These are phyloP conservation scores for Leavenworthia alabamica DNA, from an alignment of 345 rosid genomes.

Conservation along the genomic window DNA sequence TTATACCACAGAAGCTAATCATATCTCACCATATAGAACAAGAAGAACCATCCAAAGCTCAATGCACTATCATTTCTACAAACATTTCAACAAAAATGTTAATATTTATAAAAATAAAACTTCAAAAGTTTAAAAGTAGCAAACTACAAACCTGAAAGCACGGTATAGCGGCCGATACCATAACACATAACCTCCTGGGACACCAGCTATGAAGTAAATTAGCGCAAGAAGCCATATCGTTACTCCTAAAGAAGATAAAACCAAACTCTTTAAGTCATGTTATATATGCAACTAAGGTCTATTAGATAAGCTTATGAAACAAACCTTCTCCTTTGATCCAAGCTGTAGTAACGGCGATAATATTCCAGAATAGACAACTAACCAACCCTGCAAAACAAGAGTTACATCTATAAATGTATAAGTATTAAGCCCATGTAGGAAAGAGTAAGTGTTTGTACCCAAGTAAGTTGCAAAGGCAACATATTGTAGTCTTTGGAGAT, in stretches of 20 bases:
- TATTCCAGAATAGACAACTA: slow-evolving; percentile 78
- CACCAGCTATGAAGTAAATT: slow-evolving; percentile 89
- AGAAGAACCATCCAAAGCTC: slow-evolving; percentile 82
- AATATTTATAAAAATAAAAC: too few species aligned
- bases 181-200: slow-evolving; percentile 82
- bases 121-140: too few species aligned
- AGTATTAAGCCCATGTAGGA: neutral
- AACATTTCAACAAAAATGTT: too few species aligned
- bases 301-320: slow-evolving; percentile 7
- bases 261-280: neutral
- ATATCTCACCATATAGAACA: slow-evolving; percentile 55
- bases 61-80: slow-evolving; percentile 93
- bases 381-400: slow-evolving; percentile 58
- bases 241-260: slow-evolving; percentile 52
- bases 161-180: slow-evolving; percentile 99
- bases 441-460: slow-evolving; percentile 41
- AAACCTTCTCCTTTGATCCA: slow-evolving; percentile 85
- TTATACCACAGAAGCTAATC: neutral
- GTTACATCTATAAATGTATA: neutral
- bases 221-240: slow-evolving; percentile 90
- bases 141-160: too few species aligned
- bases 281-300: neutral
- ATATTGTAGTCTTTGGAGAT: slow-evolving; percentile 73
- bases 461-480: slow-evolving; percentile 61
- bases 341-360: slow-evolving; percentile 69